Evolutionary conservation across 163 green algal species (phyloP).

Genomic region (Trebouxia gelatinosa): DNA sequence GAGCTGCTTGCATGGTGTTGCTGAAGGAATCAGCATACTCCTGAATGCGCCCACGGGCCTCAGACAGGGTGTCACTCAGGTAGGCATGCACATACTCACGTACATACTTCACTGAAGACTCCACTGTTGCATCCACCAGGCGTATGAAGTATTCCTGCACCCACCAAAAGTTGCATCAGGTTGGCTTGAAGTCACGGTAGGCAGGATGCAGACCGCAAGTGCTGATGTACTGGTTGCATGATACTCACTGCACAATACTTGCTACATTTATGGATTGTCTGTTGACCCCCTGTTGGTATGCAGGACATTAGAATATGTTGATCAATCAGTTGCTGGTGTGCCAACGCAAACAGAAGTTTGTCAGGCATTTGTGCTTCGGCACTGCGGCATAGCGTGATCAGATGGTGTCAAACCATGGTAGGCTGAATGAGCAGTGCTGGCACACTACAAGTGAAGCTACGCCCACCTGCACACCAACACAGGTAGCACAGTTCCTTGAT

Average conservation of each 20-base stretch:
- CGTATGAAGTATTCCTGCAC: constrained; percentile 41
- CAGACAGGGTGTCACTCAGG: constrained; percentile 19
- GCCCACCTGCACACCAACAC: too few species aligned
- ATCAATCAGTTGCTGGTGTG: background rate
- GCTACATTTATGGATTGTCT: background rate
- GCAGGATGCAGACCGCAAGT: too few species aligned
- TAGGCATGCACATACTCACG: constrained; percentile 39
- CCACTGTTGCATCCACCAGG: constrained; percentile 32
- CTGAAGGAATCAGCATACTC: constrained; percentile 34
- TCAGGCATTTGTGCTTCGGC: too few species aligned
- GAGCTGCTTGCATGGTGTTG: constrained; percentile 26
- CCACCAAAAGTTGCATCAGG: background rate
- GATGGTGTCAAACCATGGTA: too few species aligned
- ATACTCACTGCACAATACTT: background rate
- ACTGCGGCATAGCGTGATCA: too few species aligned
- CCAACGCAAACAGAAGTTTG: too few species aligned
- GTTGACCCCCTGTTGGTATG: background rate
- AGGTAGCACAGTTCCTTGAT: too few species aligned
- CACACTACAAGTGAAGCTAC: too few species aligned
- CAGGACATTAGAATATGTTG: background rate
- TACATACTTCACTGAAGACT: constrained; percentile 27
- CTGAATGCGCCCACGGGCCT: constrained; percentile 25
- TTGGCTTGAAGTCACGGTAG: too few species aligned
- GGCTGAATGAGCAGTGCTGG: too few species aligned
- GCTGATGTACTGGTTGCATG: background rate